Percentiles rank a stretch among this genome's conserved stretches.
phyloP scores from a whole-genome alignment of 139 green algal genomes.

The Spirogloea muscicola region DNA sequence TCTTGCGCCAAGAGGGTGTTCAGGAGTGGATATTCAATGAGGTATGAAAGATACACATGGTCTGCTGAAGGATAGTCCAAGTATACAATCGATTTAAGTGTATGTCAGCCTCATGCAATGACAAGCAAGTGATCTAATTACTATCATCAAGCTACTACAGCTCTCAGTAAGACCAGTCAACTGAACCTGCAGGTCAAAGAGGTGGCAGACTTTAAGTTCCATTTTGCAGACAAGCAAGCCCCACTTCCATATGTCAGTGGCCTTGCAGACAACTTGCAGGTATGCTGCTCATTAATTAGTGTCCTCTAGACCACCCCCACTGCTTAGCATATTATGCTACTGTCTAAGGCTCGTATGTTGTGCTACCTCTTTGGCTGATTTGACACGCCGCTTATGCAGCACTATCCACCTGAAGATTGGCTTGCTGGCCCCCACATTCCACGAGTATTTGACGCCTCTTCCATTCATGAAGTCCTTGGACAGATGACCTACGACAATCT shows the following conservation, averaged over 20 bases:
- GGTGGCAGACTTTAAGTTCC: slow-evolving; percentile 62
- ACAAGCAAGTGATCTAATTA: background rate
- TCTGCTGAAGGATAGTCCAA: background rate
- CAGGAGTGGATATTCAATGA: slow-evolving; percentile 48
- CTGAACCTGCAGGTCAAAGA: slow-evolving; percentile 8
- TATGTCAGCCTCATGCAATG: background rate
- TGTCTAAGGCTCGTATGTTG: too few relatives aligned
- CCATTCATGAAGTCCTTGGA: slow-evolving; percentile 62
- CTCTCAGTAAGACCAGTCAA: background rate
- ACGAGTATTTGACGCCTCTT: slow-evolving; percentile 57
- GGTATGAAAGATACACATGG: slow-evolving; percentile 1
- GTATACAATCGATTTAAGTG: background rate
- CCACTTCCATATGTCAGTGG: slow-evolving; percentile 63
- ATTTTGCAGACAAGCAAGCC: slow-evolving; percentile 72
- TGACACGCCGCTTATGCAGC: background rate
- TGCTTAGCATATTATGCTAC: too few relatives aligned
- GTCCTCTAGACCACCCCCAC: background rate
- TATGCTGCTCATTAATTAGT: background rate
- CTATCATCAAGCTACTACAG: too few relatives aligned
- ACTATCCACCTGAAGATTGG: slow-evolving; percentile 60
- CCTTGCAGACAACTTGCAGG: slow-evolving; percentile 67
- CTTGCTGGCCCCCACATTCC: slow-evolving; percentile 68
- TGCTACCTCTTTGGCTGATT: background rate
- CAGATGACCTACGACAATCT: slow-evolving; percentile 61
- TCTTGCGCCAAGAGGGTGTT: slow-evolving; percentile 42